Percentiles rank a stretch among this genome's conserved stretches.
phyloP scores from a whole-genome alignment of 148 eudicot species.

The Spergularia marina region DNA sequence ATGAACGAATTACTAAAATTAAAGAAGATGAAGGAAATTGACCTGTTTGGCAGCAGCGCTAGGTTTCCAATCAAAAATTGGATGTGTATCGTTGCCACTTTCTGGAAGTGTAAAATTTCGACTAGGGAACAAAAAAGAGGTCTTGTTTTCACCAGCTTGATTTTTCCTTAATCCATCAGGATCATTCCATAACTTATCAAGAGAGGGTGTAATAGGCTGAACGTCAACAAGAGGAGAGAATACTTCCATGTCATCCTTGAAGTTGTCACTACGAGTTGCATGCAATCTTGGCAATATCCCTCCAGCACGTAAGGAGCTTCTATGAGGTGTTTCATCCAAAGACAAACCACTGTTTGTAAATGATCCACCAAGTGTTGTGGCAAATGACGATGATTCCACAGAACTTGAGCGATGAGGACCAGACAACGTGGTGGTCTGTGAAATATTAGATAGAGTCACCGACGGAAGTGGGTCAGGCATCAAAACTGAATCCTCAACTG shows the following conservation, averaged over 20 bases:
- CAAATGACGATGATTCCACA: slow-evolving; percentile 45
- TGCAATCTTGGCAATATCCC: slow-evolving; percentile 69
- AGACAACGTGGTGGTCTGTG: slow-evolving; percentile 41
- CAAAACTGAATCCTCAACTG: slow-evolving; percentile 79
- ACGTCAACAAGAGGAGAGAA: slow-evolving; percentile 95
- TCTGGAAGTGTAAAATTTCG: slow-evolving; percentile 52
- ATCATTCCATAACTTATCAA: slow-evolving; percentile 75
- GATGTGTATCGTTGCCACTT: slow-evolving; percentile 39
- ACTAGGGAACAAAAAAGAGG: slow-evolving; percentile 49
- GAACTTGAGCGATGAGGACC: slow-evolving; percentile 61
- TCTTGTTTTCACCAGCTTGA: slow-evolving; percentile 45
- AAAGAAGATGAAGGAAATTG: neutral
- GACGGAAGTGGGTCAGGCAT: slow-evolving; percentile 98
- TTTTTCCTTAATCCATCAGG: slow-evolving; percentile 51
- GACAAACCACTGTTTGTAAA: slow-evolving; percentile 33
- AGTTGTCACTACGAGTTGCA: slow-evolving; percentile 59
- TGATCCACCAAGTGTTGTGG: slow-evolving; percentile 38
- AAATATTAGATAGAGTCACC: slow-evolving; percentile 44
- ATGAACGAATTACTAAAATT: neutral
- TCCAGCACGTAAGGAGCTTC: slow-evolving; percentile 57
- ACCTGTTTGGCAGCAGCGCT: slow-evolving; percentile 63
- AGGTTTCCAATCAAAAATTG: slow-evolving; percentile 74
- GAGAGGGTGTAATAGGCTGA: slow-evolving; percentile 80
- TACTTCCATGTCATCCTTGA: slow-evolving; percentile 96
- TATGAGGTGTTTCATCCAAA: slow-evolving; percentile 57